Conservation (phyloP, 495 filamentous ascomycete genomes). For the Lineolata rhizophorae region DNA sequence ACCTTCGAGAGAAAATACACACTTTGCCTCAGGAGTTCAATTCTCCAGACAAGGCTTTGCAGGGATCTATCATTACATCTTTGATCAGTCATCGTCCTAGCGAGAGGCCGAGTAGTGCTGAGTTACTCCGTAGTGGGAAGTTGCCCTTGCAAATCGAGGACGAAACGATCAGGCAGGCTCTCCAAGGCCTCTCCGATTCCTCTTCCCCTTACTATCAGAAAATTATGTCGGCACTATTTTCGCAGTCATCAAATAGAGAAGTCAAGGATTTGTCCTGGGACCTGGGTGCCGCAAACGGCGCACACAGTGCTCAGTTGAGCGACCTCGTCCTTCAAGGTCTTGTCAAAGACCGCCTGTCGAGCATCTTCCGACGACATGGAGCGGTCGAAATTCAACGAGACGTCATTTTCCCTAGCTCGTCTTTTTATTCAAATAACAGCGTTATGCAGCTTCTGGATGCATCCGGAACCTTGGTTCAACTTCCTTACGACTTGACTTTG, state of each 20-base stretch:
- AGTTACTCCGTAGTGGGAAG: conserved; percentile 70
- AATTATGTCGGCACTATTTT: conserved; percentile 67
- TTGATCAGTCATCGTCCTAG: conserved; percentile 62
- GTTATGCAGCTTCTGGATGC: conserved; percentile 60
- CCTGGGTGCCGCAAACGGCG: conserved; percentile 25
- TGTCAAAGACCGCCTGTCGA: conserved; percentile 51
- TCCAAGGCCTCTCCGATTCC: conserved; percentile 59
- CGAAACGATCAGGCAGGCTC: conserved; percentile 62
- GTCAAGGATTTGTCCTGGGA: conserved; percentile 82
- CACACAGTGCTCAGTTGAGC: conserved; percentile 23
- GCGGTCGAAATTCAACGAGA: conserved; percentile 62
- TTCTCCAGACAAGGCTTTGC: conserved; percentile 46
- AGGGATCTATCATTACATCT: conserved; percentile 55
- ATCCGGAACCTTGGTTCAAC: conserved; percentile 64
- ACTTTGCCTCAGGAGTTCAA: conserved; percentile 53
- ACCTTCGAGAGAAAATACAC: conserved; percentile 44
- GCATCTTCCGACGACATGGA: conserved; percentile 78
- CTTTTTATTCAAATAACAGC: conserved; percentile 45
- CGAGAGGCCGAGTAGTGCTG: conserved; percentile 62
- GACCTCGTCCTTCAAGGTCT: conserved; percentile 43
- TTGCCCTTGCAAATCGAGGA: conserved; percentile 82
- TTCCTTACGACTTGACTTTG: conserved; percentile 80
- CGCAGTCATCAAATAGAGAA: conserved; percentile 40
- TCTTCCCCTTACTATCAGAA: conserved; percentile 77
- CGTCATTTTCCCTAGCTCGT: conserved; percentile 58